Evolutionary conservation across 345 rosid genomes (phyloP), one percentile per base, ranked within the genome.

Genomic region (Boechera divaricarpa): DNA sequence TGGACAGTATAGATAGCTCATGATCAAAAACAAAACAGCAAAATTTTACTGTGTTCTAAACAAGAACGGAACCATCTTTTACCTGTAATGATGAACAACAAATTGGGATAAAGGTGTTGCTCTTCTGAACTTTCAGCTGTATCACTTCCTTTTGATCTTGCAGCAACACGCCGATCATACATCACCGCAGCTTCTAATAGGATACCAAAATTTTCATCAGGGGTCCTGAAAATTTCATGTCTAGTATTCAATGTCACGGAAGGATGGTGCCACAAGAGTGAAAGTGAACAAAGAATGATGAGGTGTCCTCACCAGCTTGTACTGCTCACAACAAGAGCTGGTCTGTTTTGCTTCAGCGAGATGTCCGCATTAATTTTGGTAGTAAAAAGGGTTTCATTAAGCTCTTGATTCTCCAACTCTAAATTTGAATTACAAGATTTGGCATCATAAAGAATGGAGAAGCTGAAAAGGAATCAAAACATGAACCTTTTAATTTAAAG

Each of bases 161-260:
- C 98, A 68, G 90, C 92, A 79, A 92, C 99, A 39, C 96, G 91
- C 60, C 96, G 89, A 72, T 95, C 97, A 85, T 92, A 95, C 96
- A 92, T 87, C 24, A 95, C 91, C 21, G 98, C 97, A 64, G 99
- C 99, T 86, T 95, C 97, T 70, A 95, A 79, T 53, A 95, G 91
- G 70, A 95, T 86, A 77, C 96, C 87, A 85, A 95, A 95, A 82
- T 95, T 87, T 84, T 95, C 99, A 91, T 95, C 99, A 56, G 97
- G 87, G 32, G 98, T 91, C 99, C 98, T 95, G 90, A 54, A 79
- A 82, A 71, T 16, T 31, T 72, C 28, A 36, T 54, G 51, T 78
- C 52, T 26, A 53, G 29, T 54, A 32, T 28, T 79, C 70, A 67
- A 1, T 54, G 38, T 36, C 75, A 63, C 5, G 10, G 49, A 80